Evolutionary conservation across 805 yeast species (phyloP).

Genomic region (Clavispora asparagi): DNA sequence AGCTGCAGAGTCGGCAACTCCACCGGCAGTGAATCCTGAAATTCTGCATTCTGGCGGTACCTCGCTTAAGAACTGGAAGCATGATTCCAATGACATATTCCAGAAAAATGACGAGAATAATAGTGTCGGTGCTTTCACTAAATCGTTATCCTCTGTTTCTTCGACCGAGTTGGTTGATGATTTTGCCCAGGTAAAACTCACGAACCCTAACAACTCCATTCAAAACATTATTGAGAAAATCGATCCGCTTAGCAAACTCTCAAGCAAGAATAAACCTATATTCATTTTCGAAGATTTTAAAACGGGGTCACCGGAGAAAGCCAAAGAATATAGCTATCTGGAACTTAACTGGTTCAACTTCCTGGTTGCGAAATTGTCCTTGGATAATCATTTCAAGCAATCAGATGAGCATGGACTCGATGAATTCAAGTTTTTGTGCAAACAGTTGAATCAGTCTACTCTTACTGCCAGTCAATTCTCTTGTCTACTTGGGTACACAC

Average conservation of each 20-base stretch:
- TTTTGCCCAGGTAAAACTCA: conserved; percentile 14
- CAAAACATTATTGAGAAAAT: conserved; percentile 34
- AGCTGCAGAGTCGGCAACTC: not conserved
- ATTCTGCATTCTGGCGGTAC: not conserved
- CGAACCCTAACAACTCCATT: conserved; percentile 18
- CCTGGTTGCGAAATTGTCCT: conserved; percentile 24
- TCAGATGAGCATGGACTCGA: conserved; percentile 11
- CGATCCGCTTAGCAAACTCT: conserved; percentile 36
- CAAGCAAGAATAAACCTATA: conserved; percentile 31
- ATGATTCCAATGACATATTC: not conserved
- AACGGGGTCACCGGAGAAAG: conserved; percentile 34
- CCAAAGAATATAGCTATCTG: conserved; percentile 25
- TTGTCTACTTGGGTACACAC: conserved; percentile 14
- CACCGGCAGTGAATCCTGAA: too few species aligned
- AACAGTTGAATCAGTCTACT: conserved; percentile 3
- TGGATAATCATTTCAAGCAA: conserved; percentile 7
- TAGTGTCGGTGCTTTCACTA: conserved; percentile 1
- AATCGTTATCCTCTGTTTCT: conserved; percentile 3
- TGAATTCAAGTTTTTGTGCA: conserved; percentile 15
- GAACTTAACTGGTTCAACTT: conserved; percentile 37
- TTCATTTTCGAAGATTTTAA: conserved; percentile 34
- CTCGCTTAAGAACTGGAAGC: not conserved
- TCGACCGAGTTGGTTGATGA: conserved; percentile 13
- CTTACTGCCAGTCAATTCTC: conserved; percentile 12
- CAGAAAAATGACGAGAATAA: not conserved